These are phyloP conservation scores for Orychophragmus violaceus DNA, from an alignment of 345 rosid species.

Conservation along the genomic window DNA sequence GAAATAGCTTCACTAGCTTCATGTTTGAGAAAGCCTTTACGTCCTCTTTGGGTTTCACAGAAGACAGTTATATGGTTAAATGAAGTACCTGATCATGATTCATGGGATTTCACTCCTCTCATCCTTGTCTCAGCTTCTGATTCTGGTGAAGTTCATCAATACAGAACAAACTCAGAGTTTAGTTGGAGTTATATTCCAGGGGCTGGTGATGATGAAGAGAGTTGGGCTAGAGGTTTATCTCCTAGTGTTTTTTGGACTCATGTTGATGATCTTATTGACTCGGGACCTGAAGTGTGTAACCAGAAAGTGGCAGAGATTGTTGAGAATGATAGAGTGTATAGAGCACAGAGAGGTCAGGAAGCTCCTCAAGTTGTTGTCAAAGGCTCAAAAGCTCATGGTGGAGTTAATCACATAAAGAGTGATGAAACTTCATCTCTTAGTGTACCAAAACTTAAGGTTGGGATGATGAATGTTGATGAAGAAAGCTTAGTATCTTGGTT, in stretches of 20 bases:
- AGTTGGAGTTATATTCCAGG: constrained; percentile 96
- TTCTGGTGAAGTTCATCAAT: constrained; percentile 36
- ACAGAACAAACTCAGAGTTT: constrained; percentile 53
- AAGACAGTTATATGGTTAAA: constrained; percentile 85
- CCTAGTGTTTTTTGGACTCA: constrained; percentile 76
- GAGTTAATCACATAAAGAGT: neutral
- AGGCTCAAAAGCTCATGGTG: constrained; percentile 24
- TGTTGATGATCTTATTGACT: constrained; percentile 56
- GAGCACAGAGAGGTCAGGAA: constrained; percentile 62
- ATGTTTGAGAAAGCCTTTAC: constrained; percentile 64
- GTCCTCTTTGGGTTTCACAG: constrained; percentile 87
- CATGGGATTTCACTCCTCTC: constrained; percentile 88
- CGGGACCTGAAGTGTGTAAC: constrained; percentile 73
- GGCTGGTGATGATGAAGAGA: constrained; percentile 98
- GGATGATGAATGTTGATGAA: constrained; percentile 27
- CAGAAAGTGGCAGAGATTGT: constrained; percentile 85
- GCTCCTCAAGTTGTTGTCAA: constrained; percentile 62
- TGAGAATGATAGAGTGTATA: constrained; percentile 73
- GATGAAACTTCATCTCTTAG: constrained; percentile 18
- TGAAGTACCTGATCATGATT: constrained; percentile 79
- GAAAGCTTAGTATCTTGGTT: constrained; percentile 49
- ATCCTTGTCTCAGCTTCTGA: constrained; percentile 80
- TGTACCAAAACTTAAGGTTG: constrained; percentile 14
- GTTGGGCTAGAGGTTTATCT: constrained; percentile 90
- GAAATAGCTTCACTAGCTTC: constrained; percentile 59